Base-by-base conservation (phyloP, 331 rosid genomes). In the Malus hybrid region DNA sequence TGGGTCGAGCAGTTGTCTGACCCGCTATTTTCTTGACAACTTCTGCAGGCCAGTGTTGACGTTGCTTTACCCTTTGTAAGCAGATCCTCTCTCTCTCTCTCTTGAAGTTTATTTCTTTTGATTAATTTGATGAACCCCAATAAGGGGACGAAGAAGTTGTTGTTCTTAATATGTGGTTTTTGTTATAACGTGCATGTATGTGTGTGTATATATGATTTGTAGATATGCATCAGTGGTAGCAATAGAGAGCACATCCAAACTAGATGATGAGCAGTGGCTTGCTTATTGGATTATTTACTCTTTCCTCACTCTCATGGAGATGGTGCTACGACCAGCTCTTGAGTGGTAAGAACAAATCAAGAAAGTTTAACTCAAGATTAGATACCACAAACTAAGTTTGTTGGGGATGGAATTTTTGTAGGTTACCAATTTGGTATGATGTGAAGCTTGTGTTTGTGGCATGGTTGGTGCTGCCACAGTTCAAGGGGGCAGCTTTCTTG, bases 221-320 rank as follows among this genome's bases (percentile, higher is more conserved):
- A 94, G 98, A 64, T 94, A 91, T 80, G 98, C 98, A 64, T 91
- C 98, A 8, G 91, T 94, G 84, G 50, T 94, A 20, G 96, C 98
- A 2, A 85, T 88, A 9, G 97, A 94, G 82, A 87, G 90, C 85
- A 65, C 89, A 62, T 79, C 91, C 3, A 94, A 87, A 34, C 24
- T 85, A 69, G 96, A 90, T 69, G 96, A 92, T 70, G 84, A 90
- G 46, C 97, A 92, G 75, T 94, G 99, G 99, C 96, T 94, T 74
- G 89, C 99, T 72, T 94, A 94, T 65, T 94, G 99, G 99, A 90
- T 94, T 69, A 32, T 90, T 19, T 94, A 92, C 87, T 94, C 99
- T 0, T 86, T 90, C 62, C 90, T 94, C 79, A 86, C 97, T 8
- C 99, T 94, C 44, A 4, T 72, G 74, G 99, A 94, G 85, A 91